Conservation (phyloP, 108 stramenopile species). For the Stephanodiscus minutulus region DNA sequence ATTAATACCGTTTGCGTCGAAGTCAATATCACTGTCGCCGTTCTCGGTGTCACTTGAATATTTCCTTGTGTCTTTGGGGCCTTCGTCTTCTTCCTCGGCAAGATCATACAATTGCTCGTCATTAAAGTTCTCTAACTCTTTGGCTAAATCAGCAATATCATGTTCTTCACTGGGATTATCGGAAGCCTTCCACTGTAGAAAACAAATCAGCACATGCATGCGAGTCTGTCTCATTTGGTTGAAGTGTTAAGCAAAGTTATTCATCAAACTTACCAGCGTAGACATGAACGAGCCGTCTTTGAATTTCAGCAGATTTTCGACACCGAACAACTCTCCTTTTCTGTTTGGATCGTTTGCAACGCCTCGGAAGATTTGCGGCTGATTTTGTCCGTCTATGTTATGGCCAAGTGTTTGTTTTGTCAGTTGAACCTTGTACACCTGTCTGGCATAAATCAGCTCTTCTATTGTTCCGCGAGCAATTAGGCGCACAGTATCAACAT, state of each 20-base stretch:
- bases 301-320: conserved; percentile 80
- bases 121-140: conserved; percentile 22
- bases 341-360: conserved; percentile 67
- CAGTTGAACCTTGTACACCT: conserved; percentile 94
- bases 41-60: conserved; percentile 18
- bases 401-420: conserved; percentile 74
- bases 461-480: conserved; percentile 91
- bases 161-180: conserved; percentile 48
- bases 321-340: conserved; percentile 87
- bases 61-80: conserved; percentile 21
- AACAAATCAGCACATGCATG: background rate
- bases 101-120: conserved; percentile 34
- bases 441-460: conserved; percentile 91
- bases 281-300: conserved; percentile 80
- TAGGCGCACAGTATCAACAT: conserved; percentile 85
- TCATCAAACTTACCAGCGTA: conserved; percentile 52
- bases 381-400: conserved; percentile 38
- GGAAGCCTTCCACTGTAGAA: conserved; percentile 33
- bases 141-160: conserved; percentile 31
- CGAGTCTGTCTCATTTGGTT: background rate
- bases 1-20: conserved; percentile 34
- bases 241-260: background rate
- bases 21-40: conserved; percentile 14
- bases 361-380: conserved; percentile 67
- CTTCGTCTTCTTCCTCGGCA: conserved; percentile 30